phyloP scores from a whole-genome alignment of 306 rosid genomes.

The Fragaria iinumae region DNA sequence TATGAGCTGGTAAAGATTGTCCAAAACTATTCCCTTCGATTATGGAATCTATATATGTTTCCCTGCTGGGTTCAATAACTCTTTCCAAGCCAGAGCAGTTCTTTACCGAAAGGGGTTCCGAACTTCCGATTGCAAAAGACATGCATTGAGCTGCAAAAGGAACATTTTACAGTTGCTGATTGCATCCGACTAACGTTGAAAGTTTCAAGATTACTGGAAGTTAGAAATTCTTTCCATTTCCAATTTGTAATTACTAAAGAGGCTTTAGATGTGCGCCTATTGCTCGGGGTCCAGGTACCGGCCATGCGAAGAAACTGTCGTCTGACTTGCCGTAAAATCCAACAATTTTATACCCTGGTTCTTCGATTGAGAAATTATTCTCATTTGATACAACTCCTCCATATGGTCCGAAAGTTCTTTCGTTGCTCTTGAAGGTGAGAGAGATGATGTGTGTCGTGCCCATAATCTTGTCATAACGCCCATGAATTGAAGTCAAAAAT shows the following conservation, averaged over 20 bases:
- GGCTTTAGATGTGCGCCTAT: background rate
- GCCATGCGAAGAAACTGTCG: background rate
- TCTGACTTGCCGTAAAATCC: background rate
- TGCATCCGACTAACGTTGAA: too few species aligned
- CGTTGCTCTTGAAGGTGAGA: background rate
- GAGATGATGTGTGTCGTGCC: background rate
- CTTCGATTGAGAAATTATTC: background rate
- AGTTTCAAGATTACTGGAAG: too few species aligned
- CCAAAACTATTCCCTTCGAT: too few species aligned
- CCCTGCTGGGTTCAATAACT: too few species aligned
- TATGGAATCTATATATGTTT: too few species aligned
- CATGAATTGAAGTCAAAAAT: background rate
- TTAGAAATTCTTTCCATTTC: background rate
- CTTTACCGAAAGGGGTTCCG: too few species aligned
- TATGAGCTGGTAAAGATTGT: too few species aligned
- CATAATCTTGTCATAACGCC: background rate
- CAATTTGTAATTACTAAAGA: background rate
- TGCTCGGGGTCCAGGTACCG: background rate
- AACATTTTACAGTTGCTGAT: too few species aligned
- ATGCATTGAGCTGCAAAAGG: too few species aligned
- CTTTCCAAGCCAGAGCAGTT: too few species aligned
- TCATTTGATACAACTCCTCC: background rate
- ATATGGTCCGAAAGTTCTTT: background rate
- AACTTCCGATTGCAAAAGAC: too few species aligned
- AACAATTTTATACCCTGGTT: background rate